These are phyloP conservation scores for Coemansia sp. DNA, from an alignment of 192 early-diverging fungal species.

Conservation along the genomic window DNA sequence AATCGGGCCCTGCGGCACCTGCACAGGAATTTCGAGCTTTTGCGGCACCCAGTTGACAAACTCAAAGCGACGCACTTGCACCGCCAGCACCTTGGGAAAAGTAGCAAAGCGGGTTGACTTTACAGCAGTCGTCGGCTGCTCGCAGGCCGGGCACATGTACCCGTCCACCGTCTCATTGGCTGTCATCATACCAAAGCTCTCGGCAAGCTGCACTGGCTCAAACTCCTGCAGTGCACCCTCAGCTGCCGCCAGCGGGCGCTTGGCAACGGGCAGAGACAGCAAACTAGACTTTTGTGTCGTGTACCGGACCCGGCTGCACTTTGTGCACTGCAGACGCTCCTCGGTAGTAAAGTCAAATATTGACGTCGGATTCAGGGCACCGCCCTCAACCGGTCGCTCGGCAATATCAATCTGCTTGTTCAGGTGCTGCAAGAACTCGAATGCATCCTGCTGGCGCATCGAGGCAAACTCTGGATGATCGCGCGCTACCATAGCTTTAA, in stretches of 20 bases:
- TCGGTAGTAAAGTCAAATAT: constrained; percentile 79
- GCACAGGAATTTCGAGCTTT: constrained; percentile 61
- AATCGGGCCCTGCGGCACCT: constrained; percentile 55
- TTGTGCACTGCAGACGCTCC: constrained; percentile 82
- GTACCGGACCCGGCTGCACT: constrained; percentile 84
- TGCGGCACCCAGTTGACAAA: constrained; percentile 81
- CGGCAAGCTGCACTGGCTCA: constrained; percentile 56
- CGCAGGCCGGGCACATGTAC: constrained; percentile 65
- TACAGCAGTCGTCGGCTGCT: constrained; percentile 57
- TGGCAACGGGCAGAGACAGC: constrained; percentile 71
- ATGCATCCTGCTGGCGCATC: constrained; percentile 98
- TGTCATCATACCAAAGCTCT: constrained; percentile 67
- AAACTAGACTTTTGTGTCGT: constrained; percentile 51
- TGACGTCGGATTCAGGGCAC: constrained; percentile 67
- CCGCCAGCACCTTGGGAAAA: constrained; percentile 73
- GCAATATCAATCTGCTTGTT: constrained; percentile 71
- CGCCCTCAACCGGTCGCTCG: constrained; percentile 61
- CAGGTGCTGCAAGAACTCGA: constrained; percentile 87
- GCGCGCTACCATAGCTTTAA: constrained; percentile 83
- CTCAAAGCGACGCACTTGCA: constrained; percentile 72
- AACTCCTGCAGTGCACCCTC: constrained; percentile 6
- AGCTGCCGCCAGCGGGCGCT: constrained; percentile 30
- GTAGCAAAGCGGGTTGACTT: constrained; percentile 70
- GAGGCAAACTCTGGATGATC: constrained; percentile 93
- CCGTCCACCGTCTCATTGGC: constrained; percentile 58